Percentiles rank a stretch among this genome's conserved stretches.
Conservation (phyloP, 306 rosid genomes). For the Vicia villosa region DNA sequence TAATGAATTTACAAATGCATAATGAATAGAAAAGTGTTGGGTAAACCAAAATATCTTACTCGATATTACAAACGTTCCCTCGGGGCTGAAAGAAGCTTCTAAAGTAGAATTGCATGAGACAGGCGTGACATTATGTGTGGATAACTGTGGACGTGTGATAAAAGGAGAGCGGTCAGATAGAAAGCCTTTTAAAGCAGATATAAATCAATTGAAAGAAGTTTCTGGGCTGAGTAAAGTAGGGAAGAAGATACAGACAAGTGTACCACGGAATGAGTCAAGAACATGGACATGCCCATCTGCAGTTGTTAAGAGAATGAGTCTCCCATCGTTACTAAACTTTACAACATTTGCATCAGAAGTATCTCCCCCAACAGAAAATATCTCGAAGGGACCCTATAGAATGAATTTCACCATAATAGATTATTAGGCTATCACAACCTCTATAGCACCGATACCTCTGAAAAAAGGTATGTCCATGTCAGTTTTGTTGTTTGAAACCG, state of each 20-base stretch:
- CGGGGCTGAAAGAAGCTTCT: constrained; percentile 98
- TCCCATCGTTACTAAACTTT: constrained; percentile 92
- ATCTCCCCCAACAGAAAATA: constrained; percentile 90
- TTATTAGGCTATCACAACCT: constrained; percentile 6
- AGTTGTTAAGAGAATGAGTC: constrained; percentile 88
- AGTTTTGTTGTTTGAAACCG: too few relatives aligned
- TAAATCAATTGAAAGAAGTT: constrained; percentile 20
- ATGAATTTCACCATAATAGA: constrained; percentile 40
- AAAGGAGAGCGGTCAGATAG: constrained; percentile 17
- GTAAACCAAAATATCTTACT: constrained; percentile 47
- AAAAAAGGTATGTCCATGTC: too few relatives aligned
- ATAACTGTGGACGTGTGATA: constrained; percentile 52
- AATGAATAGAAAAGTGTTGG: constrained; percentile 3
- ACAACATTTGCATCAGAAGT: constrained; percentile 91
- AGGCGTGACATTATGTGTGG: constrained; percentile 75
- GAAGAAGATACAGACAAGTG: constrained; percentile 64
- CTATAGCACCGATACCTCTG: too few relatives aligned
- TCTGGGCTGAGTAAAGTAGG: constrained; percentile 6
- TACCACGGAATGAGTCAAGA: constrained; percentile 92
- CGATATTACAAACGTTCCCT: constrained; percentile 93
- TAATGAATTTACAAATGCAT: constrained; percentile 19
- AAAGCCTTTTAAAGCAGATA: constrained; percentile 31
- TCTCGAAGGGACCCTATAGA: constrained; percentile 87
- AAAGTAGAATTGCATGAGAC: constrained; percentile 77
- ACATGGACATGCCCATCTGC: constrained; percentile 86